phyloP scores from a whole-genome alignment of 2,329 filamentous ascomycete species.

The Alternaria burnsii region DNA sequence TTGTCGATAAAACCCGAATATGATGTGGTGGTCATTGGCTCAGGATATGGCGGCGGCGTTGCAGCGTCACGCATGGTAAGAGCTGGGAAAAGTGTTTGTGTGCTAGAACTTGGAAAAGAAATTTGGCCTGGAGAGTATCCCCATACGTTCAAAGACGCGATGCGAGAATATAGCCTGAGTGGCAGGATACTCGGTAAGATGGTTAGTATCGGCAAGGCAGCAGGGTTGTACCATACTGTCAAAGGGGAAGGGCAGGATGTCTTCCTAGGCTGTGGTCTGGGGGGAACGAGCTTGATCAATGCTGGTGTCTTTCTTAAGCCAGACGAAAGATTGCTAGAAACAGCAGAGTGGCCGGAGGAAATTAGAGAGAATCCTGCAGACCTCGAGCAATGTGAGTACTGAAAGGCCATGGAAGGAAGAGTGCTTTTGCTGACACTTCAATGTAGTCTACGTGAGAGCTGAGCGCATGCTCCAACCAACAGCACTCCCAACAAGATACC shows the following conservation, averaged over 20 bases:
- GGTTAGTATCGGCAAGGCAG: background rate
- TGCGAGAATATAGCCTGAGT: background rate
- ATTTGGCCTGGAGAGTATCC: background rate
- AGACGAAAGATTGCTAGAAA: background rate
- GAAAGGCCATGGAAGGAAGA: background rate
- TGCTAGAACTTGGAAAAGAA: slow-evolving; percentile 67
- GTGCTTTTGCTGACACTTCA: background rate
- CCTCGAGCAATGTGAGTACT: background rate
- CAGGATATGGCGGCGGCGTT: slow-evolving; percentile 73
- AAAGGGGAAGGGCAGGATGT: background rate
- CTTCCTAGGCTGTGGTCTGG: background rate
- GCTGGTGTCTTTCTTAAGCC: background rate
- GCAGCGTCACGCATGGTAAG: slow-evolving; percentile 72
- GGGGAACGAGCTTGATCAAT: background rate
- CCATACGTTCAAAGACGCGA: background rate
- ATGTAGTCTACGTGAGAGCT: background rate
- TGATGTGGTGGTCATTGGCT: slow-evolving; percentile 73
- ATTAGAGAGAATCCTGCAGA: background rate
- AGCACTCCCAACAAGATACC: background rate
- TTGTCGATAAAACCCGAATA: slow-evolving; percentile 62
- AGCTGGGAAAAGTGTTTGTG: slow-evolving; percentile 66
- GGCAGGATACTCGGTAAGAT: background rate
- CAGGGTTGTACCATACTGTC: background rate
- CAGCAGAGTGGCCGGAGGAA: background rate
- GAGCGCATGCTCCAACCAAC: background rate